Evolutionary conservation across 176 grass and related monocot genomes (phyloP), one percentile per base, ranked within the genome.

Genomic region (Coix lacrymajobi): DNA sequence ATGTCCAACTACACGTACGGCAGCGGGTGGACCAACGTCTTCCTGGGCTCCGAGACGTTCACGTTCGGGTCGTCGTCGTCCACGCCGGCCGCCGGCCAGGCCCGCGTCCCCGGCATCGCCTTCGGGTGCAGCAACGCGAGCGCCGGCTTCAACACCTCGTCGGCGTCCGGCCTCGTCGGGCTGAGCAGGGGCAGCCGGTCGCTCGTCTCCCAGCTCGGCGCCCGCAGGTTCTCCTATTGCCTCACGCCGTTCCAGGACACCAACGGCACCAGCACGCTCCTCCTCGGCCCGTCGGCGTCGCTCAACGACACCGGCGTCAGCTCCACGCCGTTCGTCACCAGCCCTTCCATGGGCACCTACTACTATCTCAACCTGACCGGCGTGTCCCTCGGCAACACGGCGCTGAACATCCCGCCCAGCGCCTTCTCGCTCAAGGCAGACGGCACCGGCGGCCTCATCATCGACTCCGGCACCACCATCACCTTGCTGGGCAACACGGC

Each of bases 161-260:
- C 56, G n/a, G 56, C 56, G 54, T n/a, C 90, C 2, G 93, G 90
- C 4, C 45, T 96, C 15, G 93, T 96, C 66, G 93, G 85, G 25
- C 79, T 92, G 5, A 70, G 93, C 2, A 64, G 88, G 71, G 90
- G 90, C 9, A 1, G 0, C 31, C 71, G 90, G 20, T 95, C 90
- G 31, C 88, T 95, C 75, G 87, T 92, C 15, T 87, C 93, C 1
- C 93, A 95, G 77, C 85, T 92, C 63, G 84, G 69, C 41, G 73
- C 79, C 26, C 58, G 62, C 69, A 88, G 38, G 75, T 95, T 95
- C 58, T 95, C 93, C 26, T 95, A 92, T 78, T 95, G 90, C 78
- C 66, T 95, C 41, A 80, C 85, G 37, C 78, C 90, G 11, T 88
- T 86, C 71, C 30, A 85, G 26, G 78, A 90, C 70, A 37, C 75